These are phyloP conservation scores for Microcyclospora tardicrescens DNA, from an alignment of 2,329 filamentous ascomycete genomes.

Conservation along the genomic window DNA sequence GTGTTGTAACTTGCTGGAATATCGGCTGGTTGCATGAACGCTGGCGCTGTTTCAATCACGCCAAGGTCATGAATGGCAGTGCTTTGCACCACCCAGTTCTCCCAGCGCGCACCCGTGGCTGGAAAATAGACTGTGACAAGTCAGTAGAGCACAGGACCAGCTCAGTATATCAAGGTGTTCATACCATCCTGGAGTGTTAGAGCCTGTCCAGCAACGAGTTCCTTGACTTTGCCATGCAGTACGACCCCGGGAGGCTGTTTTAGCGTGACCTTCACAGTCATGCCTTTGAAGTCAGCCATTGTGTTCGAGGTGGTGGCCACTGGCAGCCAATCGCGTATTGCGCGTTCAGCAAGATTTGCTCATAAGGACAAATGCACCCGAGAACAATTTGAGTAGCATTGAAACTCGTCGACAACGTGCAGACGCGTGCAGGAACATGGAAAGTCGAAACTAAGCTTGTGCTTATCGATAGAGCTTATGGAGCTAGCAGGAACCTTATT, in stretches of 20 bases:
- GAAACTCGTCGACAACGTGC: no score
- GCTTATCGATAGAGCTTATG: no score
- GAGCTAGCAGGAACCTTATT: no score
- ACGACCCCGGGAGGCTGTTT: conserved; percentile 50
- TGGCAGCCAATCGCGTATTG: no score
- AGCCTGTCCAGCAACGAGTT: conserved; percentile 52
- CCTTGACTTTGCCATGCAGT: conserved; percentile 57
- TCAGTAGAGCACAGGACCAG: conserved; percentile 14
- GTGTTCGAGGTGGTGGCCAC: background rate
- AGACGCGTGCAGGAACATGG: no score
- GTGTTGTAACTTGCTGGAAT: background rate
- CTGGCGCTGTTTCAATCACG: conserved; percentile 23
- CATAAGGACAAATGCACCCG: no score
- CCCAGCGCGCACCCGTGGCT: conserved; percentile 39
- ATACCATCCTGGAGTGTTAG: conserved; percentile 61
- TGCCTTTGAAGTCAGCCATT: conserved; percentile 63
- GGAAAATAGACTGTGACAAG: conserved; percentile 38
- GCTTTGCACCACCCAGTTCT: conserved; percentile 44
- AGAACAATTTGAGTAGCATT: no score
- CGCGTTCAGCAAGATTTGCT: no score
- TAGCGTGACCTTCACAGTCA: conserved; percentile 62
- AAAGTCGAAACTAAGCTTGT: no score
- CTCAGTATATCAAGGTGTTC: conserved; percentile 8
- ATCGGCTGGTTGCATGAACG: conserved; percentile 1
- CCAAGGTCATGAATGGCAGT: conserved; percentile 47